phyloP scores from a whole-genome alignment of 257 asterid species.

The Cinchona pubescens region DNA sequence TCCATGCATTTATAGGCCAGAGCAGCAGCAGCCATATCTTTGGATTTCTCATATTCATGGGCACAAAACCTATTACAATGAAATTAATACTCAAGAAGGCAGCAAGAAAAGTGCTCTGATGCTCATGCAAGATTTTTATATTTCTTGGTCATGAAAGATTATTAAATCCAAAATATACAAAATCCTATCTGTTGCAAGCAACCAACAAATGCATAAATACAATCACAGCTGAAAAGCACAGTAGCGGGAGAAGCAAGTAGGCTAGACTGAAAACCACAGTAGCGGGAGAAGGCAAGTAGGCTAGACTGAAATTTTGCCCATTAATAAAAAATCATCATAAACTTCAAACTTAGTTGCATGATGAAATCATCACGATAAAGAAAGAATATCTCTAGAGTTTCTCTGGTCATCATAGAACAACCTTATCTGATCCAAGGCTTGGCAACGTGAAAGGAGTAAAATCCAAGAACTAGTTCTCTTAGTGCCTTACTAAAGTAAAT shows the following conservation, averaged over 20 bases:
- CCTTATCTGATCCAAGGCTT: neutral
- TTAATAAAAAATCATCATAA: neutral
- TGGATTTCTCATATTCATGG: constrained; percentile 81
- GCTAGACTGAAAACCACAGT: neutral
- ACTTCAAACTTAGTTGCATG: neutral
- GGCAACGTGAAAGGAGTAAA: neutral
- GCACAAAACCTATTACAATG: constrained; percentile 73
- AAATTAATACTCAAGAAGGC: constrained; percentile 22
- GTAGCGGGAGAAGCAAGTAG: neutral
- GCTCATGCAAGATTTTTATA: neutral
- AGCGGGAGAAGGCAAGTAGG: neutral
- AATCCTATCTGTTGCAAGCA: neutral
- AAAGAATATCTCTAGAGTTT: neutral
- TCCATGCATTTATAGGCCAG: constrained; percentile 94
- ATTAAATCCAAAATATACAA: neutral
- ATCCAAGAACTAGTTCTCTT: neutral
- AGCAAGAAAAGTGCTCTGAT: constrained; percentile 5
- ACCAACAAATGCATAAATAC: neutral
- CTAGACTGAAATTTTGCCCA: neutral
- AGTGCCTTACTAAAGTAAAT: neutral
- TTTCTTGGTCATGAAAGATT: neutral
- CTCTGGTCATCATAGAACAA: neutral
- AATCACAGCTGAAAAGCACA: neutral
- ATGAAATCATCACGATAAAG: neutral
- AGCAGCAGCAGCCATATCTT: constrained; percentile 92